These are phyloP conservation scores for Turritis glabra DNA, from an alignment of 345 rosid species.

Conservation along the genomic window DNA sequence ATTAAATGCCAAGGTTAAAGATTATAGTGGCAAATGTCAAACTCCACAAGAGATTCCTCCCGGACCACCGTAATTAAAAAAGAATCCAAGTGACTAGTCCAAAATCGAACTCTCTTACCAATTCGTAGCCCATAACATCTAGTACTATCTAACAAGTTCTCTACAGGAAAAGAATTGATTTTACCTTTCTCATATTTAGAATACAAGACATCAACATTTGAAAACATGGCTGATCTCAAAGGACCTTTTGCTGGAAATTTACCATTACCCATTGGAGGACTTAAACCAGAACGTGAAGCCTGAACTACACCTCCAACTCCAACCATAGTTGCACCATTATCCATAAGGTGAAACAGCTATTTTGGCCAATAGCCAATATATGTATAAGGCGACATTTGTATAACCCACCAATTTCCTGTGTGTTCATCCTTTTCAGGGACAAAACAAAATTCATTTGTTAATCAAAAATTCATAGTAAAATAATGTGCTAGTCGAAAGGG, in stretches of 20 bases:
- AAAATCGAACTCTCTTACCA: not conserved
- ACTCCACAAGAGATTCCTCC: constrained; percentile 21
- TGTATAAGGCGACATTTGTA: not conserved
- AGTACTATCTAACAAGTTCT: not conserved
- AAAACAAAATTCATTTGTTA: not conserved
- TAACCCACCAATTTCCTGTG: constrained; percentile 17
- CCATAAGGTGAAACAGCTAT: constrained; percentile 2
- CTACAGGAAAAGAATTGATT: not conserved
- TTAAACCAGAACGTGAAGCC: not conserved
- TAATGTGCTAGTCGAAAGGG: not conserved
- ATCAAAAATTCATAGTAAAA: not conserved
- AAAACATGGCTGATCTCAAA: not conserved
- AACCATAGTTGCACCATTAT: not conserved
- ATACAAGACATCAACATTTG: not conserved
- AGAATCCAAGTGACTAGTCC: not conserved
- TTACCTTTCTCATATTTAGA: not conserved
- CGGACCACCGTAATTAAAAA: constrained; percentile 9
- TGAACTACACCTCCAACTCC: constrained; percentile 24
- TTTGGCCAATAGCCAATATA: constrained; percentile 25
- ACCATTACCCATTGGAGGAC: constrained; percentile 29
- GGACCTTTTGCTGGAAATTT: not conserved
- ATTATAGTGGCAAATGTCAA: not conserved
- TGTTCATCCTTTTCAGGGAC: not conserved
- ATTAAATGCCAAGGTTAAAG: not conserved
- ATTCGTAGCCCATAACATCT: constrained; percentile 4